A percentile compares a stretch with the other conserved stretches of the same genome.
Evolutionary conservation across 306 rosid species (phyloP).

Genomic region (Fagus sylvatica): DNA sequence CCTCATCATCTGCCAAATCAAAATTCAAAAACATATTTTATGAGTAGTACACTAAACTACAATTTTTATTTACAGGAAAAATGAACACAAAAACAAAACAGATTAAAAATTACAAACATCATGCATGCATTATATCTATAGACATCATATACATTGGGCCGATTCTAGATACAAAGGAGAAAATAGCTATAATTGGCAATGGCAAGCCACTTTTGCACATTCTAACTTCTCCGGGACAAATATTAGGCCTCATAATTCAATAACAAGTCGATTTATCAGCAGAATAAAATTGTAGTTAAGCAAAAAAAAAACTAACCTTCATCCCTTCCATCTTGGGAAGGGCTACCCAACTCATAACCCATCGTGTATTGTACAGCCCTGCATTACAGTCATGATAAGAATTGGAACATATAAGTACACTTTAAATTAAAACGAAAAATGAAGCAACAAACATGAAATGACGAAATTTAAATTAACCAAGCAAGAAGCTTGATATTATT

Average conservation of each 20-base stretch:
- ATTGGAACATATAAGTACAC: background rate
- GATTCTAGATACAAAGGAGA: background rate
- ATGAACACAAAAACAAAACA: background rate
- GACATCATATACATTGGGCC: conserved; percentile 3
- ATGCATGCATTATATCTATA: conserved; percentile 8
- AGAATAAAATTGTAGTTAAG: background rate
- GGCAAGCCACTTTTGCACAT: conserved; percentile 6
- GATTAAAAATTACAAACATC: background rate
- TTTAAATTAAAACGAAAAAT: background rate
- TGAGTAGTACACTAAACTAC: conserved; percentile 15
- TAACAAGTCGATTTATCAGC: too few species aligned
- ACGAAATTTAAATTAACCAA: too few species aligned
- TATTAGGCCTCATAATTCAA: background rate
- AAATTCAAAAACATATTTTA: conserved; percentile 22
- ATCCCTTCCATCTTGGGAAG: conserved; percentile 76
- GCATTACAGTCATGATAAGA: conserved; percentile 8
- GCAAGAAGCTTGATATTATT: too few species aligned
- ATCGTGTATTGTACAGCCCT: conserved; percentile 35
- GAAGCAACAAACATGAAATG: background rate
- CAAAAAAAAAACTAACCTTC: conserved; percentile 57
- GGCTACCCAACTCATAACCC: conserved; percentile 71
- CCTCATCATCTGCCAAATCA: conserved; percentile 67
- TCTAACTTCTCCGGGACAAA: background rate
- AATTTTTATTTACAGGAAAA: conserved; percentile 15
- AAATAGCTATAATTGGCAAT: background rate